Evolutionary conservation across 768 basidiomycete species (phyloP), one percentile per base, ranked within the genome.

Genomic region (Tephrocybe rancida): DNA sequence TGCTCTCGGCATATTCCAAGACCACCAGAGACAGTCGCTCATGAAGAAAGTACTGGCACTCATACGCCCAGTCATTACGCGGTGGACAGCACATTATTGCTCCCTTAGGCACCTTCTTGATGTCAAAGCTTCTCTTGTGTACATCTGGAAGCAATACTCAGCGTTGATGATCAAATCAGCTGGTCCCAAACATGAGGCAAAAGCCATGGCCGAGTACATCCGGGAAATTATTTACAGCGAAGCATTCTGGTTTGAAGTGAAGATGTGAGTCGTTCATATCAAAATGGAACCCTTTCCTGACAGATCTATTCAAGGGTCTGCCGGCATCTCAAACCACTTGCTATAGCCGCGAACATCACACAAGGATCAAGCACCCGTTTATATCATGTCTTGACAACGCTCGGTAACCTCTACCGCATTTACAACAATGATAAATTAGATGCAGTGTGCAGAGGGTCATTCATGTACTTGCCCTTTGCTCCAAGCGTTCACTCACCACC

Each of bases 301-400:
- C 13, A 32, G 25, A 38, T 14, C 37, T 38, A 6, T 35, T 60
- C 61, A 11, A 55, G 63, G 18, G 49, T 53, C 29, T 37, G 24
- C 3, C 55, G 64, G 49, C 18, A 32, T 32, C 60, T 68, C 19
- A 57, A 65, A 45, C 67, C 67, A 18, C 58, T 70, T 13, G 65
- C 67, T 0, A 54, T 64, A 45, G 62, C 67, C 0, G 58, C 65
- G 10, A 64, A 68, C 47, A 52, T 66, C 29, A 57, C 65, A 0
- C 69, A 69, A 44, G 62, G 56, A 6, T 45, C 61, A 13, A 22
- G 47, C 32, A 50, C 54, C 5, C 64, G 63, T 6, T 59, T 68
- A n/a, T 61, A 70, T 50, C 58, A 60, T 16, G 60, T 68, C 8
- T 47, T 67, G 0, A 27, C 65, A 1, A 64, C 61, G 3, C 59